These are phyloP conservation scores for Effrenium voratum DNA, from an alignment of 73 alveolate species.

Conservation along the genomic window DNA sequence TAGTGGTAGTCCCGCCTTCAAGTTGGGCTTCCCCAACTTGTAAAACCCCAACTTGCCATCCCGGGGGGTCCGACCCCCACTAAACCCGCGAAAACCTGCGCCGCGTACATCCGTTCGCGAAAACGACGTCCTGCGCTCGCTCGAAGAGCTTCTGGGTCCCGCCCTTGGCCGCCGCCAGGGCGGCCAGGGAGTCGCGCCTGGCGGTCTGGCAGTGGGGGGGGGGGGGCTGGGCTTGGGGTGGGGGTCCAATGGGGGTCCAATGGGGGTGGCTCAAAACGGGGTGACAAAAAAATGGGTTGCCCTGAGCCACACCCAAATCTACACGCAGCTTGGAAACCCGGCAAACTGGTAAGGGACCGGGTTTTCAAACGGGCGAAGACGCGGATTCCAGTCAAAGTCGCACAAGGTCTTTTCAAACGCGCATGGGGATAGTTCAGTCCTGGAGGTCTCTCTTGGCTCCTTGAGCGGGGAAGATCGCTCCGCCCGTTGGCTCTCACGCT, in stretches of 20 bases:
- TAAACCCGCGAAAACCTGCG: not conserved
- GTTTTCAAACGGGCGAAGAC: too few relatives aligned
- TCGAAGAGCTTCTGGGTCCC: conserved; percentile 93
- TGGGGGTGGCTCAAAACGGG: not conserved
- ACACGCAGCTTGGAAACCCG: too few relatives aligned
- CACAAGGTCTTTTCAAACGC: too few relatives aligned
- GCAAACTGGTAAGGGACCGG: too few relatives aligned
- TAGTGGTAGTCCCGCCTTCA: too few relatives aligned
- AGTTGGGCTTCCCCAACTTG: too few relatives aligned
- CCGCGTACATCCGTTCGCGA: not conserved
- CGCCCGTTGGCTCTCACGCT: not conserved
- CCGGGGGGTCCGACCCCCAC: too few relatives aligned
- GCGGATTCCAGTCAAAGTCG: too few relatives aligned
- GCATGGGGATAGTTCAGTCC: too few relatives aligned
- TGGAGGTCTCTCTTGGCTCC: not conserved
- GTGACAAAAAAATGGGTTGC: not conserved
- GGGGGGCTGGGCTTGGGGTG: too few relatives aligned
- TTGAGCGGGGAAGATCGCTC: not conserved
- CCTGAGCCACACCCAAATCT: not conserved
- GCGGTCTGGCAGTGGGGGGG: too few relatives aligned
- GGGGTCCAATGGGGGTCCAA: not conserved
- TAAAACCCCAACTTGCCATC: too few relatives aligned
- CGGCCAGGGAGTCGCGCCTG: conserved; percentile 93
- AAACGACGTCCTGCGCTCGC: conserved; percentile 65
- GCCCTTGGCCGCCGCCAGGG: conserved; percentile 91